A percentile compares a stretch with the other conserved stretches of the same genome.
These are phyloP conservation scores for Adansonia grandidieri DNA, from an alignment of 441 rosid species.

Conservation along the genomic window DNA sequence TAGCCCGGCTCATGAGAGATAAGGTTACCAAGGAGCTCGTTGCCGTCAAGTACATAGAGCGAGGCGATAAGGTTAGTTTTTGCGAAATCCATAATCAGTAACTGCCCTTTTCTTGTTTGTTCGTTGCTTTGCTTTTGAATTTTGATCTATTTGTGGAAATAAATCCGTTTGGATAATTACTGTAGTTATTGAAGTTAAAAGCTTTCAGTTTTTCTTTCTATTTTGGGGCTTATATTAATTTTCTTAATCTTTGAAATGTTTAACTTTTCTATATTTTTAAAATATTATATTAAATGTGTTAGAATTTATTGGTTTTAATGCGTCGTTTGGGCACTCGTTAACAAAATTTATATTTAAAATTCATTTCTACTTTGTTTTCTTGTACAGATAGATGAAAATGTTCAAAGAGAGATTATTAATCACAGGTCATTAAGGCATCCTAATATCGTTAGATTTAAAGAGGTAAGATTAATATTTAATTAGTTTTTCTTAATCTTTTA, in stretches of 20 bases:
- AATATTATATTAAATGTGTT: neutral
- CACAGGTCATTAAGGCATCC: conserved; percentile 70
- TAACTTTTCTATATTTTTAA: neutral
- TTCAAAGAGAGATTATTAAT: conserved; percentile 70
- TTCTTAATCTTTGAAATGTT: neutral
- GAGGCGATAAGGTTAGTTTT: too few relatives aligned
- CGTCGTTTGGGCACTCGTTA: too few relatives aligned
- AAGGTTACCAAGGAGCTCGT: too few relatives aligned
- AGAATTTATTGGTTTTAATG: neutral
- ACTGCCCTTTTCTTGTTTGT: too few relatives aligned
- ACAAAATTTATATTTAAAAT: neutral
- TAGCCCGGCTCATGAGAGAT: too few relatives aligned
- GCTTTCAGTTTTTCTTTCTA: neutral
- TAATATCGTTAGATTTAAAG: conserved; percentile 66
- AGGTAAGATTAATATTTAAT: conserved; percentile 40
- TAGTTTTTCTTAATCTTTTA: too few relatives aligned
- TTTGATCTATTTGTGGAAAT: conserved; percentile 19
- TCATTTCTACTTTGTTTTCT: neutral
- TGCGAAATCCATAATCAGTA: too few relatives aligned
- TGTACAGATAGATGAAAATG: conserved; percentile 75
- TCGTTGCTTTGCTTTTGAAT: neutral
- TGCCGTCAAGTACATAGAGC: too few relatives aligned
- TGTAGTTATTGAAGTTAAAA: neutral
- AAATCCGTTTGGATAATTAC: too few relatives aligned
- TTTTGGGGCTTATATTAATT: too few relatives aligned